Percentiles rank a stretch among this genome's conserved stretches.
These are phyloP conservation scores for Prinsepia uniflora DNA, from an alignment of 306 rosid species.

Conservation along the genomic window DNA sequence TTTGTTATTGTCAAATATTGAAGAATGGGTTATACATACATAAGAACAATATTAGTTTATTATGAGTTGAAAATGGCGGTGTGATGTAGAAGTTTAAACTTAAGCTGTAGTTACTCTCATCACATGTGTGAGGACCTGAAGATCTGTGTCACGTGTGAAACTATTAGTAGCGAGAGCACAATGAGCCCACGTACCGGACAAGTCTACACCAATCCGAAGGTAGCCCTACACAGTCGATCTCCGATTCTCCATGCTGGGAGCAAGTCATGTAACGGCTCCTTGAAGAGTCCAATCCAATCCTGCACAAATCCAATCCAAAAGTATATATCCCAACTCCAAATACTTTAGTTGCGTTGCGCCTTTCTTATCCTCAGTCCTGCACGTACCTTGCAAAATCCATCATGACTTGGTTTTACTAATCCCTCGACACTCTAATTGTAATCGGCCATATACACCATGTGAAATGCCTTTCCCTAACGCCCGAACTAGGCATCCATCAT, in stretches of 20 bases:
- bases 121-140: neutral
- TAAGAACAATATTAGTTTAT: no score
- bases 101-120: neutral
- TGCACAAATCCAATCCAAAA: no score
- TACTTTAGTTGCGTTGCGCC: neutral
- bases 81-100: no score
- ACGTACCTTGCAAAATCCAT: neutral
- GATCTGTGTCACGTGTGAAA: neutral
- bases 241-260: neutral
- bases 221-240: neutral
- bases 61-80: no score
- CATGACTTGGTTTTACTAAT: neutral
- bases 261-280: neutral
- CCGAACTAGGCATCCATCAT: no score
- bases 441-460: neutral
- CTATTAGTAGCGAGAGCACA: neutral
- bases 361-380: neutral
- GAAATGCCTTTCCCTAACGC: no score
- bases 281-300: constrained; percentile 6
- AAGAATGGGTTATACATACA: no score
- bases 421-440: neutral
- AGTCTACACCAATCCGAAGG: neutral
- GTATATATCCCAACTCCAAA: neutral
- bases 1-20: no score
- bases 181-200: neutral